Conservation (phyloP, 2,329 filamentous ascomycete species). For the Ophiobolus disseminans region DNA sequence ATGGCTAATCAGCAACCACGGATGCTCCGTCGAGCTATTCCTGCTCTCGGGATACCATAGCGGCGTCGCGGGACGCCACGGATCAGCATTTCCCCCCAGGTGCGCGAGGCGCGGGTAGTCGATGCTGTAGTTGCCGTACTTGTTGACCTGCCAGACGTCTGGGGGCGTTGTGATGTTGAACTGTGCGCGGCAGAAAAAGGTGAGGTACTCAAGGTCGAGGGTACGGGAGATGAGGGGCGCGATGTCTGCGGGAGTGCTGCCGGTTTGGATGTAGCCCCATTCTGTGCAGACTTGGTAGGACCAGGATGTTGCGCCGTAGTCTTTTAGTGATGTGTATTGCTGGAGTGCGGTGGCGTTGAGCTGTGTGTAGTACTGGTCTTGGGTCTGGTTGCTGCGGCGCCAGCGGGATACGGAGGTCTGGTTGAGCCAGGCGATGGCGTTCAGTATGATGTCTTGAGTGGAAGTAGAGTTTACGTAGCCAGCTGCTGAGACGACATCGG, state of each 20-base stretch:
- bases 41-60: constrained; percentile 69
- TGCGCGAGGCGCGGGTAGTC: constrained; percentile 77
- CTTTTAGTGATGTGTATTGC: constrained; percentile 20
- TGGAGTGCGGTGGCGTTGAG: constrained; percentile 53
- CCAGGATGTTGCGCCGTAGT: constrained; percentile 54
- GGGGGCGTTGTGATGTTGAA: constrained; percentile 74
- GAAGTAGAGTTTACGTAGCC: constrained; percentile 55
- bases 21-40: constrained; percentile 68
- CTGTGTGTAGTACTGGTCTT: constrained; percentile 61
- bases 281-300: constrained; percentile 60
- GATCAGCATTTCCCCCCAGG: constrained; percentile 79
- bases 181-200: constrained; percentile 67
- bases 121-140: constrained; percentile 76
- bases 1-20: constrained; percentile 74
- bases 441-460: constrained; percentile 61
- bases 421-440: constrained; percentile 64
- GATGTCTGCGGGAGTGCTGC: constrained; percentile 69
- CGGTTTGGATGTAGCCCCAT: constrained; percentile 82
- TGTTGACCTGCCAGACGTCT: constrained; percentile 72
- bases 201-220: constrained; percentile 68
- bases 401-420: constrained; percentile 52
- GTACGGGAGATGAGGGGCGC: constrained; percentile 76
- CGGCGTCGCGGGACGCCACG: constrained; percentile 77
- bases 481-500: constrained; percentile 55
- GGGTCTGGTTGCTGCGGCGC: constrained; percentile 38